phyloP scores from a whole-genome alignment of 148 eudicot genomes.

The Camellia japonica region DNA sequence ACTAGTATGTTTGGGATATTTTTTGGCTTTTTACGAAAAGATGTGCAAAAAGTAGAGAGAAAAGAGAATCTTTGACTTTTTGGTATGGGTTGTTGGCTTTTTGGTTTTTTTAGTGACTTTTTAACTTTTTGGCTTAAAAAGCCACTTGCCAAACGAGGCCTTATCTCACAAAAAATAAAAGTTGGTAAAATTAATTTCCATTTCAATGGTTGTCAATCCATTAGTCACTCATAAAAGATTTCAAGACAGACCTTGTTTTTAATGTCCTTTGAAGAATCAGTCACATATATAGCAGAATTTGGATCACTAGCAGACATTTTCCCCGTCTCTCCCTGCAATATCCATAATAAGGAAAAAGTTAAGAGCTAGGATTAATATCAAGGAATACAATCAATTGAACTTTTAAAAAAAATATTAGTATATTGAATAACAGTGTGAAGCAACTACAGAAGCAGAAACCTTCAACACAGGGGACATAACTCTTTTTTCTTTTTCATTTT shows the following conservation, averaged over 20 bases:
- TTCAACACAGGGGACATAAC: neutral
- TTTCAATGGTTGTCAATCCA: neutral
- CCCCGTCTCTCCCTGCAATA: slow-evolving; percentile 83
- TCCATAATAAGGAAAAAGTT: neutral
- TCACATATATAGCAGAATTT: slow-evolving; percentile 93
- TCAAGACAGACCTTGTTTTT: slow-evolving; percentile 62
- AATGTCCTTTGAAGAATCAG: slow-evolving; percentile 85
- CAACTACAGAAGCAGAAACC: neutral
- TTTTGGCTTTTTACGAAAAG: no score
- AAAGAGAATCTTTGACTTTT: no score
- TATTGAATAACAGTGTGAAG: neutral
- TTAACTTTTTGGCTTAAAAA: no score
- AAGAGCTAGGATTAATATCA: neutral
- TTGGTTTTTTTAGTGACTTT: no score
- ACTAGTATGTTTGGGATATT: no score
- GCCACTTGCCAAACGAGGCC: no score
- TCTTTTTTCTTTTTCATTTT: no score
- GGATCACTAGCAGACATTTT: slow-evolving; percentile 99
- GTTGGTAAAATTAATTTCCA: neutral
- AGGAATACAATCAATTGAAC: neutral
- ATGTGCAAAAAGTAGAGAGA: no score
- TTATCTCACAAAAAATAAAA: neutral
- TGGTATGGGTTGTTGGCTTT: no score
- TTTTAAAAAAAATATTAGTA: neutral
- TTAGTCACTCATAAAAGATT: neutral